Evolutionary conservation across 306 rosid genomes (phyloP).

Genomic region (Cucumis melo): DNA sequence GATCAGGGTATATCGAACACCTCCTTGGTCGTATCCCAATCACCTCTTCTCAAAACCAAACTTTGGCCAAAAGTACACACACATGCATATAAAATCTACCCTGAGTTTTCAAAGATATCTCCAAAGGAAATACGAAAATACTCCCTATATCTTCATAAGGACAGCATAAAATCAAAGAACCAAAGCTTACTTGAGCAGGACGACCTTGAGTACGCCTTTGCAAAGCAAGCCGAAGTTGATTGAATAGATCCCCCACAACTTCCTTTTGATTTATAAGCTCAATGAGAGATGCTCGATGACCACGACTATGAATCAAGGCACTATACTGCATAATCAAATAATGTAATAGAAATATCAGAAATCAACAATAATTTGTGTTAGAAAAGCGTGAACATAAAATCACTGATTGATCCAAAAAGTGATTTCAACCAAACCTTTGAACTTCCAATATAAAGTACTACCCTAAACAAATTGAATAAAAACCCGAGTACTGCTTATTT

Average conservation of each 20-base stretch:
- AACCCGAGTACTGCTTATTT: not conserved
- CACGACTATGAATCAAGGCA: slow-evolving; percentile 56
- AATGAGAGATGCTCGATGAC: slow-evolving; percentile 52
- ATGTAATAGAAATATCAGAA: slow-evolving; percentile 14
- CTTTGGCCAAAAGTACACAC: not conserved
- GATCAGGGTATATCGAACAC: not conserved
- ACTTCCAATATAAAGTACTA: slow-evolving; percentile 5
- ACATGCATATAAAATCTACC: not conserved
- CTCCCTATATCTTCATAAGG: not conserved
- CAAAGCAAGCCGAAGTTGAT: slow-evolving; percentile 88
- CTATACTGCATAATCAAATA: slow-evolving; percentile 54
- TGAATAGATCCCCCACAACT: slow-evolving; percentile 80
- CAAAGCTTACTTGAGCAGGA: slow-evolving; percentile 86
- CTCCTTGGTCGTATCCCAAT: not conserved
- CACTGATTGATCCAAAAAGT: not conserved
- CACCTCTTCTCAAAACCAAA: not conserved
- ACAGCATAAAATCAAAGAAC: slow-evolving; percentile 3
- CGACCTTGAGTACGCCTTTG: slow-evolving; percentile 74
- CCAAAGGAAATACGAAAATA: not conserved
- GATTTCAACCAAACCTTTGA: slow-evolving; percentile 2
- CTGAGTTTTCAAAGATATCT: not conserved
- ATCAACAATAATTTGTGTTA: not conserved
- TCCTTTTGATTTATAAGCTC: slow-evolving; percentile 95
- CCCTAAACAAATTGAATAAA: not conserved
- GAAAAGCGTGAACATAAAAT: not conserved